Evolutionary conservation across 73 alveolate species (phyloP).

Genomic region (Breviolum minutum): DNA sequence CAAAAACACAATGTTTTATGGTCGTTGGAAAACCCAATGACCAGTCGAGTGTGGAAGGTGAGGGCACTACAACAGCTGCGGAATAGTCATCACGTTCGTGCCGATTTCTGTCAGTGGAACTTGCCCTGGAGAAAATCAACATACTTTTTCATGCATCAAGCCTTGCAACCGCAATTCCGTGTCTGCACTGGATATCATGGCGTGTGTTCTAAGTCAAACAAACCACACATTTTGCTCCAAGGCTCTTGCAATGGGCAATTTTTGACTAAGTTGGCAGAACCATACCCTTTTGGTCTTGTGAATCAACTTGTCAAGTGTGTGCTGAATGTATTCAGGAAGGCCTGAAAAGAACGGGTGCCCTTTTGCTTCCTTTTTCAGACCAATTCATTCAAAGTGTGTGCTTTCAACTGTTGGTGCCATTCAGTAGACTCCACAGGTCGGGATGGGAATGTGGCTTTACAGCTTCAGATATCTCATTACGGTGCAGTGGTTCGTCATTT

Average conservation of each 20-base stretch:
- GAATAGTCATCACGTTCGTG: not conserved
- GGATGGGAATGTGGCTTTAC: no score
- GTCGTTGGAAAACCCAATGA: constrained; percentile 14
- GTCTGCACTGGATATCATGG: not conserved
- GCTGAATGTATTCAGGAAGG: no score
- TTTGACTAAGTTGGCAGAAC: not conserved
- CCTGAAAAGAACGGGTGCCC: no score
- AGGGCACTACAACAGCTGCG: not conserved
- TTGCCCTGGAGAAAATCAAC: not conserved
- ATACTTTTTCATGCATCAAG: not conserved
- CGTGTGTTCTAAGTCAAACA: not conserved
- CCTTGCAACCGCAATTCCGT: not conserved
- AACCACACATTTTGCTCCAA: not conserved
- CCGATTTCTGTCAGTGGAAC: not conserved
- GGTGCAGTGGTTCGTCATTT: no score
- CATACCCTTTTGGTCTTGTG: not conserved
- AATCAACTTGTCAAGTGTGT: not conserved
- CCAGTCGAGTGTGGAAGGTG: not conserved
- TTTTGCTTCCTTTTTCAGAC: no score
- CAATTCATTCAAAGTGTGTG: no score
- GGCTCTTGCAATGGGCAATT: not conserved
- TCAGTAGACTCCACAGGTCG: no score
- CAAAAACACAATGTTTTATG: not conserved
- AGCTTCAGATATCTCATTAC: no score
- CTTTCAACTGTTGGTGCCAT: no score